Evolutionary conservation across 495 filamentous ascomycete genomes (phyloP), one percentile per base, ranked within the genome.

Genomic region (Aspergillus egyptiacus): DNA sequence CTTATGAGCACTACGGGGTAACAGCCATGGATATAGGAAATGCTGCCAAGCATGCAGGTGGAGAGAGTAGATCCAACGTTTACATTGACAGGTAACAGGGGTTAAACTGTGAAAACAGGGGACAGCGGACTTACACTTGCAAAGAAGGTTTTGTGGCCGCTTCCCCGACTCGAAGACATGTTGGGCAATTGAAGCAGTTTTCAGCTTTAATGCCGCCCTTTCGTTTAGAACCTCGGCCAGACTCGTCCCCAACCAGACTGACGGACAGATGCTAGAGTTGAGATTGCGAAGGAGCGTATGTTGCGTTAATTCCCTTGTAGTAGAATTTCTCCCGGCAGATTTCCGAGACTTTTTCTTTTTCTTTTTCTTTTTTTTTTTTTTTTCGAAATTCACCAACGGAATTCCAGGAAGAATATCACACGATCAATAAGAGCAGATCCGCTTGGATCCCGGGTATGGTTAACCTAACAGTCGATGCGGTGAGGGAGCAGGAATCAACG

Each of bases 91-190:
- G 45, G 5, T 31, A 24, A 36, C 33, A 36, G 17, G 14, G 17
- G 33, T 15, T 39, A 33, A 39, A 30, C 17, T 47, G 17, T 15
- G n/a, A 13, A 40, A n/a, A n/a, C n/a, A n/a, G n/a, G n/a, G n/a
- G 23, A 37, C 30, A 53, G 19, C 14, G 24, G 23, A 52, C 64
- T 63, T 58, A 64, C 62, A 48, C 61, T 67, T n/a, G 61, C 59
- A 54, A 63, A 67, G 40, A 56, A 67, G 45, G 44, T 64, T 49
- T 60, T 66, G 50, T 56, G 50, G 20, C 56, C 58, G 48, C 53
- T 55, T 13, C 53, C 54, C 47, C 54, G 57, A 14, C 51, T 48
- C 20, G 50, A 44, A 22, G 55, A 58, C 53, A 58, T 58, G 40
- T 19, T 52, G 50, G 25, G 28, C 46, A 23, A 48, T 30, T n/a